Evolutionary conservation across 352 stramenopile genomes (phyloP), one percentile per base, ranked within the genome.

Genomic region (Peronosclerospora sorghi): DNA sequence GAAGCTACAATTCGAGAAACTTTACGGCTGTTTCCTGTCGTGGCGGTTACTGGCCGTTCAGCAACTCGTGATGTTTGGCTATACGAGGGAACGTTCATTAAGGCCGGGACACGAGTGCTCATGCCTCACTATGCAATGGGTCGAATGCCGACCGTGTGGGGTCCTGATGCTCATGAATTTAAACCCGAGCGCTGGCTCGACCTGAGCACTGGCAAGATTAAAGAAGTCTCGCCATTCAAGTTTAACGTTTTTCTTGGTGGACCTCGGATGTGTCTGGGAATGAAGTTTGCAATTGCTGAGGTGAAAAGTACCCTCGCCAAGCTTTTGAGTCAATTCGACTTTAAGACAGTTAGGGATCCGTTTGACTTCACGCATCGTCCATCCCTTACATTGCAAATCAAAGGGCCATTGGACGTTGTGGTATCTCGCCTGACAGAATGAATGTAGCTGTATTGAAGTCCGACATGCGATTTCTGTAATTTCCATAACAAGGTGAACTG

Each of bases 181-280:
- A 75, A 73, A 36, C 78, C 78, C 0, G 73, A 89, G 27, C 61
- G 80, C 2, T 89, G 69, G 64, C 63, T 90, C 29, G 68, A 85
- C 8, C 19, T 19, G 0, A 38, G 38, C 1, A 77, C 59, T 0
- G 51, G 59, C 14, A 81, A 73, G 29, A 40, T 73, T 14, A 59
- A 60, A 2, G 48, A 62, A 26, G 45, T 83, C 15, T 79, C 68
- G 6, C 51, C 69, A 5, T 83, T 71, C 55, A 77, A 82, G 47
- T 89, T 83, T 44, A 59, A 62, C 5, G 68, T 62, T 0, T 90
- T 93, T 47, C 45, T 79, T 8, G 75, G 61, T 15, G 80, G 80
- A 0, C 68, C 65, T 6, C 75, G 78, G 14, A 64, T 65, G n/a
- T 91, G 75, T 32, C 23, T 89, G 6, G 78, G 78, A 8, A 70